Conservation (phyloP, 352 stramenopile species). For the Phytophthora meadii region DNA sequence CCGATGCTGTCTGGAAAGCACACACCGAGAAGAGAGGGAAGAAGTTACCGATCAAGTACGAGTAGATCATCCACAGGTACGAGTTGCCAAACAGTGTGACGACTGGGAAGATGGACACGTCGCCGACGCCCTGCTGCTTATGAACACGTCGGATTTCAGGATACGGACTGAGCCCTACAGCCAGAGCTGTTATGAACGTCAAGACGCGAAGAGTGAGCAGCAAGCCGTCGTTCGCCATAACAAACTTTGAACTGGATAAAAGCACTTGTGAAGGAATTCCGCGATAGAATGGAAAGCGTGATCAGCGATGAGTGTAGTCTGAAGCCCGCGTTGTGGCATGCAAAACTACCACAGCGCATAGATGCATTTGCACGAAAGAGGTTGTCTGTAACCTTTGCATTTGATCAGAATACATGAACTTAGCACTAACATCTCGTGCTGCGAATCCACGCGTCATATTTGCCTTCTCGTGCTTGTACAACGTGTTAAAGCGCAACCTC, state of each 20-base stretch:
- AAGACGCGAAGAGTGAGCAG: slow-evolving; percentile 26
- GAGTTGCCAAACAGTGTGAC: slow-evolving; percentile 35
- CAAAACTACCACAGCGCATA: slow-evolving; percentile 1
- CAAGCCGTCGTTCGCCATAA: slow-evolving; percentile 5
- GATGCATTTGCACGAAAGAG: background rate
- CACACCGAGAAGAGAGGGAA: slow-evolving; percentile 37
- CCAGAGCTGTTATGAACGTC: slow-evolving; percentile 32
- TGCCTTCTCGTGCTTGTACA: too few relatives aligned
- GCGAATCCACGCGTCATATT: too few relatives aligned
- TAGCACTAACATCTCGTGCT: background rate
- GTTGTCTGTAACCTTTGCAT: background rate
- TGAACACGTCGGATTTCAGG: slow-evolving; percentile 31
- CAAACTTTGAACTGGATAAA: background rate
- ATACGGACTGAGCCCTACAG: slow-evolving; percentile 24
- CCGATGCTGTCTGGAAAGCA: slow-evolving; percentile 21
- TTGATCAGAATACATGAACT: background rate
- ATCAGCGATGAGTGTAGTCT: slow-evolving; percentile 27
- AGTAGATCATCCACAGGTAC: slow-evolving; percentile 37
- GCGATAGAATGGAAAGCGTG: slow-evolving; percentile 16
- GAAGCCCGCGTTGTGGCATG: slow-evolving; percentile 2
- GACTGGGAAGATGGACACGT: slow-evolving; percentile 35
- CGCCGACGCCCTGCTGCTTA: slow-evolving; percentile 16
- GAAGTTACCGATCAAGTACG: slow-evolving; percentile 34
- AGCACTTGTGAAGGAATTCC: slow-evolving; percentile 14
- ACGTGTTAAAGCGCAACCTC: background rate